phyloP scores from a whole-genome alignment of 805 yeast species.

The Yarrowia sp. region DNA sequence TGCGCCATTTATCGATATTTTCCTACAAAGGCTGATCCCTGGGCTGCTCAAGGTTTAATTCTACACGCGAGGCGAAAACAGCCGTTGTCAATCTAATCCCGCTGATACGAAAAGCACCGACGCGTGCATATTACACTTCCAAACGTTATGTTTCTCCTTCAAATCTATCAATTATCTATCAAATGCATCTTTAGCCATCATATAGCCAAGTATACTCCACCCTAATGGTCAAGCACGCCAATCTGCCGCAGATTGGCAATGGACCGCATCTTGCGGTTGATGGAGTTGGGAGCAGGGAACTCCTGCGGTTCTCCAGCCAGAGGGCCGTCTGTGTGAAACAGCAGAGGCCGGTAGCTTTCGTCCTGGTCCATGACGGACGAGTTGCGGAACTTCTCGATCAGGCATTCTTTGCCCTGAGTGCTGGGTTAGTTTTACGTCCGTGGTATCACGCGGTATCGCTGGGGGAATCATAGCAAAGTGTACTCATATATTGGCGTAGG shows the following conservation, averaged over 20 bases:
- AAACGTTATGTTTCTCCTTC: no score
- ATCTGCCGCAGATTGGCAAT: conserved; percentile 39
- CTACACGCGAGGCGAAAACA: no score
- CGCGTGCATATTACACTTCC: no score
- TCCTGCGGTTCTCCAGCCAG: conserved; percentile 45
- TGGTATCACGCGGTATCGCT: conserved; percentile 1
- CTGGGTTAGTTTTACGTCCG: neutral
- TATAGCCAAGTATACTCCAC: neutral
- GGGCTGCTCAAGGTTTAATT: no score
- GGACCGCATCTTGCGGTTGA: conserved; percentile 39
- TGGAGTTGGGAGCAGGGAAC: conserved; percentile 44
- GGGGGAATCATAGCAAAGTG: neutral
- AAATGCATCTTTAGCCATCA: neutral
- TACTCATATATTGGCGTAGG: conserved; percentile 48
- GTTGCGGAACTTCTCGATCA: conserved; percentile 49
- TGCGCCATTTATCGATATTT: no score
- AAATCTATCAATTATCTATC: neutral
- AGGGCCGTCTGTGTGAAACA: conserved; percentile 48
- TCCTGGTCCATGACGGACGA: conserved; percentile 50
- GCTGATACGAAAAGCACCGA: no score
- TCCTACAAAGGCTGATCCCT: no score
- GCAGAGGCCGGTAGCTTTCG: conserved; percentile 47
- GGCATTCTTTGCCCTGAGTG: conserved; percentile 47
- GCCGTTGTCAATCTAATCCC: no score
- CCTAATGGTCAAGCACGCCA: conserved; percentile 30